These are phyloP conservation scores for Leccinum huronense DNA, from an alignment of 1,284 basidiomycete species.

Conservation along the genomic window DNA sequence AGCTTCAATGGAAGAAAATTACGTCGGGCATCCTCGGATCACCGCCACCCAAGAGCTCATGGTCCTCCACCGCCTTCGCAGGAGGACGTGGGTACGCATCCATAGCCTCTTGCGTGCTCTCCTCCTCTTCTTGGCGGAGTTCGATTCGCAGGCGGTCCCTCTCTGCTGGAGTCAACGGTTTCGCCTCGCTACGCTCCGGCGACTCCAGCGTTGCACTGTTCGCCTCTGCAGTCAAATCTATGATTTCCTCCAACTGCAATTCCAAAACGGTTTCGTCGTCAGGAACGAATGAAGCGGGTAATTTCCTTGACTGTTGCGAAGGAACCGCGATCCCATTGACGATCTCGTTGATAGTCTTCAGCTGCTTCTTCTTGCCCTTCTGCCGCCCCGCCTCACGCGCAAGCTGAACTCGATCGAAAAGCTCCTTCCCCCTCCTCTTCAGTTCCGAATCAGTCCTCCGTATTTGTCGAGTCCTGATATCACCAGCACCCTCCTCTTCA, in stretches of 20 bases:
- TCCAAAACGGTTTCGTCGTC: background rate
- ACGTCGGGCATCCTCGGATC: conserved; percentile 18
- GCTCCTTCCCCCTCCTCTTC: conserved; percentile 23
- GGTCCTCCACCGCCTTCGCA: background rate
- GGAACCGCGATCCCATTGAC: conserved; percentile 13
- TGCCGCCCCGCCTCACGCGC: conserved; percentile 14
- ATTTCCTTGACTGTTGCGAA: background rate
- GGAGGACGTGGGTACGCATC: background rate
- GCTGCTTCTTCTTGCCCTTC: conserved; percentile 15
- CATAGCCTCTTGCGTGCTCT: conserved; percentile 33
- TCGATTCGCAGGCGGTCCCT: conserved; percentile 21
- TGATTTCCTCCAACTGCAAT: conserved; percentile 14
- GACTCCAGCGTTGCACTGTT: conserved; percentile 34
- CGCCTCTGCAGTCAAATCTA: conserved; percentile 28
- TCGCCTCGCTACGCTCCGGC: conserved; percentile 15
- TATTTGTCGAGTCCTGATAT: background rate
- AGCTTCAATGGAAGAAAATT: background rate
- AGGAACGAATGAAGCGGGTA: background rate
- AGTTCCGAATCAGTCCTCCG: conserved; percentile 25
- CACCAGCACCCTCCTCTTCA: conserved; percentile 9
- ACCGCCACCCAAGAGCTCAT: background rate
- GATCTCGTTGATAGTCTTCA: conserved; percentile 20
- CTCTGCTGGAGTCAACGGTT: conserved; percentile 11
- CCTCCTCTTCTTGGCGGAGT: conserved; percentile 35
- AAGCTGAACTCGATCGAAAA: conserved; percentile 22